phyloP scores from a whole-genome alignment of 345 rosid genomes.

The Turnera subulata region DNA sequence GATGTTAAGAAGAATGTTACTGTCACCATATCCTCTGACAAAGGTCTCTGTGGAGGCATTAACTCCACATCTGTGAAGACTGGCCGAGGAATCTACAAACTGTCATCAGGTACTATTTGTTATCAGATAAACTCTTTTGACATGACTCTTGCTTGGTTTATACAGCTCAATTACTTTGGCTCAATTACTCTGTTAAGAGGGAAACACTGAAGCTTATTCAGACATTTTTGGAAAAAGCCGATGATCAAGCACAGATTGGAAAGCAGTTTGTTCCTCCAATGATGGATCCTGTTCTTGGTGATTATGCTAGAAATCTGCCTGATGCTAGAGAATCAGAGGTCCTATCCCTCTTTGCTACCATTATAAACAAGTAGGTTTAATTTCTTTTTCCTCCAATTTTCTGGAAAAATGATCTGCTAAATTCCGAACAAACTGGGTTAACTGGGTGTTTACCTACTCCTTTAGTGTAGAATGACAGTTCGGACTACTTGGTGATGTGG shows the following conservation, averaged over 20 bases:
- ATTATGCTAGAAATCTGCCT: constrained; percentile 95
- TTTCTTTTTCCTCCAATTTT: not conserved
- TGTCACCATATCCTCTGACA: constrained; percentile 88
- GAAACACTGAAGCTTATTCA: constrained; percentile 97
- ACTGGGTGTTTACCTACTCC: too few species aligned
- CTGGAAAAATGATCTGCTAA: too few species aligned
- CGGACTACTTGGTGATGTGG: too few species aligned
- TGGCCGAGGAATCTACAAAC: constrained; percentile 65
- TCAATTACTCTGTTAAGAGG: constrained; percentile 98
- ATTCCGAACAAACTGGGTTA: too few species aligned
- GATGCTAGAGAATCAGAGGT: constrained; percentile 99
- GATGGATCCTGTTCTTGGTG: constrained; percentile 98
- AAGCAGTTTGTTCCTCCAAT: constrained; percentile 98
- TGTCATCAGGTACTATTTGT: constrained; percentile 59
- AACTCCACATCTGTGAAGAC: constrained; percentile 84
- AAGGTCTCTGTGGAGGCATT: constrained; percentile 99
- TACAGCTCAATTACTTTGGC: too few species aligned
- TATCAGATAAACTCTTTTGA: not conserved
- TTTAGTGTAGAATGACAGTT: too few species aligned
- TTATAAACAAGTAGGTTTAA: constrained; percentile 80
- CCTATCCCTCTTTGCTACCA: constrained; percentile 91
- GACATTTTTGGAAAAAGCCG: constrained; percentile 99
- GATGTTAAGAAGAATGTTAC: too few species aligned
- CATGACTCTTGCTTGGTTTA: too few species aligned
- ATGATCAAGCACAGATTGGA: constrained; percentile 93